Conservation (phyloP, 78 protist species). For the Chrysochromulina tobinii region DNA sequence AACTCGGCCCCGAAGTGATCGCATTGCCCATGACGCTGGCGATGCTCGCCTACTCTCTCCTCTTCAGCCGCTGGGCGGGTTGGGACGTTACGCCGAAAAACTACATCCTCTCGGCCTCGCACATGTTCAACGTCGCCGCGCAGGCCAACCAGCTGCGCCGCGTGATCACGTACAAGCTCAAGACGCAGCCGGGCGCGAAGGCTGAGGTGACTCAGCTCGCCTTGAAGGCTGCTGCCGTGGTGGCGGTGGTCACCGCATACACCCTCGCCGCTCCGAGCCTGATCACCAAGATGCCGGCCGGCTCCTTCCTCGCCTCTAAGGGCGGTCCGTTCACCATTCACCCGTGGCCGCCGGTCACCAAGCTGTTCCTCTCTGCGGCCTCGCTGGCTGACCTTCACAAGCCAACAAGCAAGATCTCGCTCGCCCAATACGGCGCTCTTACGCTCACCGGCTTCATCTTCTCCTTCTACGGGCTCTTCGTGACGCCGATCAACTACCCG, state of each 20-base stretch:
- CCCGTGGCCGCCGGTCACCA: slow-evolving; percentile 22
- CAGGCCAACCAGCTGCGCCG: too few species aligned
- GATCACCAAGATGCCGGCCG: neutral
- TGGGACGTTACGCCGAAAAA: too few species aligned
- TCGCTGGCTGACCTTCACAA: neutral
- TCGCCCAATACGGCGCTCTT: neutral
- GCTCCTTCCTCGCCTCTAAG: too few species aligned
- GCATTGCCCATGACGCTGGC: too few species aligned
- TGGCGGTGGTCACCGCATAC: neutral
- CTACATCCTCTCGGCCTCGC: too few species aligned
- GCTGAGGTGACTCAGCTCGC: neutral
- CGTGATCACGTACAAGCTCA: too few species aligned
- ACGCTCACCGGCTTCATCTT: neutral
- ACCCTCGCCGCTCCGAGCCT: neutral
- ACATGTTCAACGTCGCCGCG: too few species aligned
- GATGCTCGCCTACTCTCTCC: too few species aligned
- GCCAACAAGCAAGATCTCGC: slow-evolving; percentile 26
- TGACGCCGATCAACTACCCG: slow-evolving; percentile 1
- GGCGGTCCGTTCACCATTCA: slow-evolving; percentile 34
- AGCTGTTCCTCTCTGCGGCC: neutral
- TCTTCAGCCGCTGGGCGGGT: too few species aligned
- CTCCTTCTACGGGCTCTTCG: neutral
- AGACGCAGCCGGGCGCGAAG: neutral
- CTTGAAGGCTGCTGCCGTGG: slow-evolving; percentile 5
- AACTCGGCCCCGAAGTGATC: too few species aligned